A percentile compares a stretch with the other conserved stretches of the same genome.
These are phyloP conservation scores for Sextonia rubra DNA, from an alignment of 164 flowering plant genomes.

Conservation along the genomic window DNA sequence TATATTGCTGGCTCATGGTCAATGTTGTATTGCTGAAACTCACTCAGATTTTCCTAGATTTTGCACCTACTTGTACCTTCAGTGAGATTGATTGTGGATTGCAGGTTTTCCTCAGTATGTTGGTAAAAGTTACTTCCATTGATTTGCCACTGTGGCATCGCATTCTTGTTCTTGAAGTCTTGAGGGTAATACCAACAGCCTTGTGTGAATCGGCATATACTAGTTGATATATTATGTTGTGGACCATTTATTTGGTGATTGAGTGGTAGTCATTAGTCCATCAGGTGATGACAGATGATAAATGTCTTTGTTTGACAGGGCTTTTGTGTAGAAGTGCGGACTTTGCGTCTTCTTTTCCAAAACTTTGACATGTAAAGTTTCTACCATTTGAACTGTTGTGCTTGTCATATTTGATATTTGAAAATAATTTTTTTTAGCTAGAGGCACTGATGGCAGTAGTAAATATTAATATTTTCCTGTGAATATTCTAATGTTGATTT, in stretches of 20 bases:
- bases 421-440: too few relatives aligned
- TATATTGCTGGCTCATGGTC: not conserved
- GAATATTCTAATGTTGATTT: not conserved
- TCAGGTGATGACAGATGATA: constrained; percentile 6
- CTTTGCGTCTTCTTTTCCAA: constrained; percentile 81
- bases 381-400: not conserved
- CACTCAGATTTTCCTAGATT: too few relatives aligned
- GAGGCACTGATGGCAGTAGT: not conserved
- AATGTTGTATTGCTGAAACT: not conserved
- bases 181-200: constrained; percentile 60
- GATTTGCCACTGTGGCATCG: constrained; percentile 98
- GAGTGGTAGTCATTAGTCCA: not conserved
- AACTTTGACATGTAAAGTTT: constrained; percentile 91
- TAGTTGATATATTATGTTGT: not conserved
- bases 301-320: constrained; percentile 49
- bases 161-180: constrained; percentile 94
- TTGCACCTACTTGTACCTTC: not conserved
- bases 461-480: not conserved
- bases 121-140: constrained; percentile 69
- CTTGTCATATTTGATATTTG: not conserved
- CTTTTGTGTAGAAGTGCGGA: constrained; percentile 95
- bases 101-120: constrained; percentile 98
- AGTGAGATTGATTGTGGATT: constrained; percentile 7
- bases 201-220: not conserved
- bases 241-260: not conserved